Base-by-base conservation (phyloP, 176 grass and related monocot genomes). In the Typha latifolia region DNA sequence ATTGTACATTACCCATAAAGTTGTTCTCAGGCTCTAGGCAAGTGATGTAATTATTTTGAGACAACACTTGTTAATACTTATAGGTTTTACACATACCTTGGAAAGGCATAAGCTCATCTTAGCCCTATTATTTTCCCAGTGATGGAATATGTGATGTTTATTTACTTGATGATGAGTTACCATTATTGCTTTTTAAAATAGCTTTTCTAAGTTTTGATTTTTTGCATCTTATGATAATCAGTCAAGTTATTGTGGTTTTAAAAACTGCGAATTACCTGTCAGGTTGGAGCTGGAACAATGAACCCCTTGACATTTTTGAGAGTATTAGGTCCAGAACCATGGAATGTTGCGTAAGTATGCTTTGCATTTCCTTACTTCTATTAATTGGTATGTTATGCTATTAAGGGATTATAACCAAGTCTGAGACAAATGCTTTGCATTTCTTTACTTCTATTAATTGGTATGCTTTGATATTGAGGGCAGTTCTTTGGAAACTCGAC, bases 271-370 rank as follows among this genome's bases (percentile, higher is more conserved):
- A 66, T 26, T 24, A 62, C 53, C 27, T 22, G 70, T 74, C 73
- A 95, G 91, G 93, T 96, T 49, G 93, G 88, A 66, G 93, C 93
- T 43, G 93, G 93, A 62, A 96, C 93, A 18, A 96, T 96, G 93
- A 96, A 91, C 47, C 93, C 93, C 19, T 77, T 86, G 32, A 96
- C 93, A 32, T 96, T 96, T 79, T 84, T 96, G 19, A 74, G 88
- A 69, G 93, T 96, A 29, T 69, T 96, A 62, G 88, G 93, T 53
- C 88, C 88, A 8, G 93, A 91, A 78, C 93, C 88, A 48, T 96
- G 93, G 93, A 96, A 96, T 71, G 88, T 89, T 16, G 93, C 88
- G 93, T 96, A 89, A 96, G 85, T 62, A 66, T 18, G 15, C 20
- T 32, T 66, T 63, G 5, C 9, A 61, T 13, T n/a, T 43, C 34